Evolutionary conservation across 1,284 basidiomycete species (phyloP).

Genomic region (Cryptococcus jaspeensis): DNA sequence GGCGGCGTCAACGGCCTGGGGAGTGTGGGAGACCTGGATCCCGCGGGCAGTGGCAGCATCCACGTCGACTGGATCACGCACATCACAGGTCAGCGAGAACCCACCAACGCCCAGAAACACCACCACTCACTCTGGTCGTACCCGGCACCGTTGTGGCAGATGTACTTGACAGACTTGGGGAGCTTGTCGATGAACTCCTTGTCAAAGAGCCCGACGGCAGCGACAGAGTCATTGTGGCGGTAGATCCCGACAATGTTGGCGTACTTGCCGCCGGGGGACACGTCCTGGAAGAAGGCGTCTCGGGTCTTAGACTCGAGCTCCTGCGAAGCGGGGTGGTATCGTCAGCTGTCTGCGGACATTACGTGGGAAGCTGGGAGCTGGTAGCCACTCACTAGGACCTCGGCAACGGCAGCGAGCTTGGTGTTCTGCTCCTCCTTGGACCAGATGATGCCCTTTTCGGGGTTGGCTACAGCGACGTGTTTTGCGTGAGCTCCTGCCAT

Average conservation of each 20-base stretch:
- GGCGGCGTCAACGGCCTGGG: conserved; percentile 84
- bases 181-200: conserved; percentile 69
- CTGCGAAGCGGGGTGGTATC: conserved; percentile 46
- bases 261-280: conserved; percentile 65
- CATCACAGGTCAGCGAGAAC: conserved; percentile 11
- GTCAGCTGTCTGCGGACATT: neutral
- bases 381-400: conserved; percentile 64
- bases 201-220: conserved; percentile 71
- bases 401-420: conserved; percentile 66
- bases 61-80: conserved; percentile 62
- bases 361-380: neutral
- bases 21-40: conserved; percentile 85
- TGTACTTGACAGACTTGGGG: conserved; percentile 70
- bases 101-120: neutral
- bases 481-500: neutral
- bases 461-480: conserved; percentile 30
- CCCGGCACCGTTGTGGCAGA: conserved; percentile 89
- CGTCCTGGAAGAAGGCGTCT: conserved; percentile 65
- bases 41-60: conserved; percentile 69
- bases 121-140: conserved; percentile 55
- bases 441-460: conserved; percentile 63
- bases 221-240: conserved; percentile 55
- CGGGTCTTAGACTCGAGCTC: conserved; percentile 65
- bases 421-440: conserved; percentile 69
- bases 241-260: conserved; percentile 73